These are phyloP conservation scores for Scytalidium lignicola DNA, from an alignment of 2,329 filamentous ascomycete species.

Conservation along the genomic window DNA sequence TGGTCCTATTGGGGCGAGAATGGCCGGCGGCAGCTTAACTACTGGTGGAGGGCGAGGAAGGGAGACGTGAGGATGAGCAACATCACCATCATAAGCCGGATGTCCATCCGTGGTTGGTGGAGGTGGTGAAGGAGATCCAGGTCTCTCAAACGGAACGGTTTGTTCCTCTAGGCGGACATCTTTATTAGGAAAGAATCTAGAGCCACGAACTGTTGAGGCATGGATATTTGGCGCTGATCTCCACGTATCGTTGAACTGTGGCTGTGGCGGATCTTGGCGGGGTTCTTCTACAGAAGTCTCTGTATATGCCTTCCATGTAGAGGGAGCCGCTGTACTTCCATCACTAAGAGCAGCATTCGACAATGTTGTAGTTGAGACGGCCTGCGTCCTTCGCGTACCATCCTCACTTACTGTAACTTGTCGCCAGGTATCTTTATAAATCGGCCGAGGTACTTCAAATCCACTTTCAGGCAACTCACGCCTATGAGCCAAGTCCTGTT, in stretches of 20 bases:
- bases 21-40: conserved; percentile 65
- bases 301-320: conserved; percentile 10
- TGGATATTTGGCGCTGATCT: conserved; percentile 18
- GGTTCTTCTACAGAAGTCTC: conserved; percentile 8
- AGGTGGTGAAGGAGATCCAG: conserved; percentile 60
- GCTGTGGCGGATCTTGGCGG: conserved; percentile 7
- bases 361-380: conserved; percentile 11
- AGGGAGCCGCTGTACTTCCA: conserved; percentile 3
- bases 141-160: conserved; percentile 31
- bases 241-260: conserved; percentile 26
- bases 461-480: conserved; percentile 21
- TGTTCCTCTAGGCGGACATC: conserved; percentile 41
- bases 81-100: conserved; percentile 66
- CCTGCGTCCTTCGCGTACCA: conserved; percentile 22
- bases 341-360: conserved; percentile 11
- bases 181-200: conserved; percentile 55
- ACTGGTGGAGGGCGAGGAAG: conserved; percentile 67
- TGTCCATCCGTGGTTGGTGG: conserved; percentile 67
- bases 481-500: conserved; percentile 17
- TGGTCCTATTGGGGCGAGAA: conserved; percentile 35
- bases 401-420: conserved; percentile 24
- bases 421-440: conserved; percentile 27
- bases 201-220: conserved; percentile 43
- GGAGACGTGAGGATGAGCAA: conserved; percentile 60
- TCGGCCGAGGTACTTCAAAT: conserved; percentile 12